Base-by-base conservation (phyloP, 306 rosid species). In the Cucurbita ficifolia region DNA sequence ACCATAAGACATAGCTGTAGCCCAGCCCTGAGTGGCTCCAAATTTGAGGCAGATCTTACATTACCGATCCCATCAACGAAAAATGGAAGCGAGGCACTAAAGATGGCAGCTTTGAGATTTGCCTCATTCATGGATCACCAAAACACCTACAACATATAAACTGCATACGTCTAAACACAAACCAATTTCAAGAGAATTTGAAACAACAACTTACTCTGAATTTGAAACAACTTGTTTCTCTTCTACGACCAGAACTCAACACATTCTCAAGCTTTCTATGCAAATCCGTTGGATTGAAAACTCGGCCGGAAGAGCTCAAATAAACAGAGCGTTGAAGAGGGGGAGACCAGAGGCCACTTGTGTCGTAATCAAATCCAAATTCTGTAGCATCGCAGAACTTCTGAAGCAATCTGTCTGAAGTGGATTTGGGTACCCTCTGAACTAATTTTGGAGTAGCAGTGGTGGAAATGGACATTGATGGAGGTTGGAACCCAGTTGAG, bases 381-480 rank as follows among this genome's bases (percentile, higher is more conserved):
- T 74, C 70, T 3, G 77, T 8, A 6, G 59, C 77, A 21, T 58
- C 77, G 29, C 59, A 74, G 57, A 59, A 74, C 8, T 74, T 74
- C 46, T 45, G 58, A 7, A 74, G 70, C 45, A 74, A 29, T 59
- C 57, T 46, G 33, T 74, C 70, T 10, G 77, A 74, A 58, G 70
- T 74, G 22, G 56, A 59, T 74, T 74, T 58, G 19, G 77, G 49
- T 14, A 74, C 77, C 24, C 19, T 59, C 40, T 74, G 55, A n/a
- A 74, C 69, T 50, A 16, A 16, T 4, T 33, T 70, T 8, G 54
- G 57, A 57, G 77, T 53, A 57, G 80, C 51, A 53, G 8, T 18
- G 5, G 77, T 40, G 9, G 84, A 22, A 29, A 42, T 16, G 60
- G 85, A 68, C 79, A 84, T 50, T 67, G 78, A 68, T 82, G 84